Evolutionary conservation across 371 early-diverging fungal species (phyloP).

Genomic region (Dichotomocladium elegans): DNA sequence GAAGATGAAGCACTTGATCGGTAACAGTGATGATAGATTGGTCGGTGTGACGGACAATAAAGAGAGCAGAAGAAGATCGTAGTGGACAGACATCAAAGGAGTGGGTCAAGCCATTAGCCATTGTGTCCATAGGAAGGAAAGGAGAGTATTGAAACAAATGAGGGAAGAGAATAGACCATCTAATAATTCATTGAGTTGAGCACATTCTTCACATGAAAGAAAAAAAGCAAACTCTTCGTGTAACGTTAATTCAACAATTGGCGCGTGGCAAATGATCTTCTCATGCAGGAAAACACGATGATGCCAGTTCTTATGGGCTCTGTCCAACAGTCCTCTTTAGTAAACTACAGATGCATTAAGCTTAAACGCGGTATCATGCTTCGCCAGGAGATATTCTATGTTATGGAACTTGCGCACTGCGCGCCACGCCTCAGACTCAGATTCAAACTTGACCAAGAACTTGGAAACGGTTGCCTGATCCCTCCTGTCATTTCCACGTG

Average conservation of each 20-base stretch:
- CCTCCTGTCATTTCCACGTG: slow-evolving; percentile 14
- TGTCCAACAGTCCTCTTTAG: too few species aligned
- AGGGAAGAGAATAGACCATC: not conserved
- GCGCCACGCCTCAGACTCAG: slow-evolving; percentile 50
- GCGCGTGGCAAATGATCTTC: slow-evolving; percentile 6
- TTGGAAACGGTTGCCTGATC: slow-evolving; percentile 27
- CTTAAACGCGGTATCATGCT: slow-evolving; percentile 12
- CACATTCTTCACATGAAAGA: slow-evolving; percentile 3
- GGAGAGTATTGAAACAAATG: slow-evolving; percentile 1
- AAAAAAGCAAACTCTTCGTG: not conserved
- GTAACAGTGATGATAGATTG: slow-evolving; percentile 36
- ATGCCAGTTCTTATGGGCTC: too few species aligned
- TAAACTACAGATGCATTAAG: slow-evolving; percentile 33
- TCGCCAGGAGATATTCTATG: slow-evolving; percentile 17
- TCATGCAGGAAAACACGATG: not conserved
- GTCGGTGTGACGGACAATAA: slow-evolving; percentile 24
- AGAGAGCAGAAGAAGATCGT: slow-evolving; percentile 23
- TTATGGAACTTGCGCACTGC: slow-evolving; percentile 48
- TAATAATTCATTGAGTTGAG: not conserved
- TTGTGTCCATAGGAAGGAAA: not conserved
- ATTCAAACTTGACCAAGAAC: slow-evolving; percentile 44
- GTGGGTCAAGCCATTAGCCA: slow-evolving; percentile 2
- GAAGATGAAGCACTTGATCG: slow-evolving; percentile 29
- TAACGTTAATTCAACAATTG: slow-evolving; percentile 4
- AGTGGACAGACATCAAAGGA: slow-evolving; percentile 19